Percentiles rank a stretch among this genome's conserved stretches.
Conservation (phyloP, 805 yeast species). For the Trichomonascus vanleenenianus region DNA sequence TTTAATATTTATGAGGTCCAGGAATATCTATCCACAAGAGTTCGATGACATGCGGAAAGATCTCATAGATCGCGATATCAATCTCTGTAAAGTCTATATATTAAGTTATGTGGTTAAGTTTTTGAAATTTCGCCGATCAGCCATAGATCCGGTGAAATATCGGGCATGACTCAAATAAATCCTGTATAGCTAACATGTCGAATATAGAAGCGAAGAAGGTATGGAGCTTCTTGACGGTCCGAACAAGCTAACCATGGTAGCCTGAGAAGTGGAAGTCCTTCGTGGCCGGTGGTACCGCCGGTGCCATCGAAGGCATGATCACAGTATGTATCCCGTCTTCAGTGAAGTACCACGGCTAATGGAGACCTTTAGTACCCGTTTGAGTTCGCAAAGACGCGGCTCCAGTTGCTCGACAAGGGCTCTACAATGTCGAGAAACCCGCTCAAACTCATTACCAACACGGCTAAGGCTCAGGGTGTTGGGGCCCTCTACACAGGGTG, state of each 20-base stretch:
- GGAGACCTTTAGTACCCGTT: constrained; percentile 63
- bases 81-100: no score
- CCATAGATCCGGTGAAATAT: background rate
- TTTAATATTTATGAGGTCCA: no score
- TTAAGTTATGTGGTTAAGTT: no score
- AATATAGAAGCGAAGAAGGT: constrained; percentile 1
- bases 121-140: no score
- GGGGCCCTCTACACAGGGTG: constrained; percentile 85
- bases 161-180: background rate
- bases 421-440: constrained; percentile 65
- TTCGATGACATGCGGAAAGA: no score
- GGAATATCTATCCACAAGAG: no score
- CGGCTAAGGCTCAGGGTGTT: constrained; percentile 72
- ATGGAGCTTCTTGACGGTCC: background rate
- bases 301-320: constrained; percentile 63
- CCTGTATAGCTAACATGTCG: background rate
- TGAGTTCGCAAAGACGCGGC: constrained; percentile 90
- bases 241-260: constrained; percentile 8
- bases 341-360: background rate
- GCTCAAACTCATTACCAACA: constrained; percentile 62
- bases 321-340: constrained; percentile 36
- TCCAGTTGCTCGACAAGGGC: constrained; percentile 50
- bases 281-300: constrained; percentile 40
- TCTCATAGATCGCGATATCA: no score
- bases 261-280: constrained; percentile 30